These are phyloP conservation scores for Aspergillus sp. DNA, from an alignment of 2,329 filamentous ascomycete species.

Conservation along the genomic window DNA sequence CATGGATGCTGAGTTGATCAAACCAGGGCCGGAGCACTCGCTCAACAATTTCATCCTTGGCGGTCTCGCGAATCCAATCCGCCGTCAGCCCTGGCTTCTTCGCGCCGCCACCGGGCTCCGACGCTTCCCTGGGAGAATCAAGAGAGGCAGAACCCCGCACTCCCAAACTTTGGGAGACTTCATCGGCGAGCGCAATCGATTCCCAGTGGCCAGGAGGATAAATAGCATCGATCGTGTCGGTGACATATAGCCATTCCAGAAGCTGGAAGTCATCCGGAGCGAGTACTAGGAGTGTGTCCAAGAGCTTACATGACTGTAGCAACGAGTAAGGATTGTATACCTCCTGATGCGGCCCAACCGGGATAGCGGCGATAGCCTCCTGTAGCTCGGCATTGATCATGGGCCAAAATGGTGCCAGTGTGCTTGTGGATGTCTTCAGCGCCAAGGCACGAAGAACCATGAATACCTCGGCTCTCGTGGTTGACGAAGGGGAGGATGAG, in stretches of 20 bases:
- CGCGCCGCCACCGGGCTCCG: conserved; percentile 28
- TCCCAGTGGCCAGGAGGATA: conserved; percentile 72
- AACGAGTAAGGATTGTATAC: conserved; percentile 75
- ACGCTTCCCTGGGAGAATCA: conserved; percentile 24
- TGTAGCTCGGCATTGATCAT: conserved; percentile 84
- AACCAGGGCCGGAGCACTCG: conserved; percentile 86
- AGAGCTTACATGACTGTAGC: conserved; percentile 88
- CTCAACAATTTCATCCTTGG: conserved; percentile 64
- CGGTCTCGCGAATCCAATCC: conserved; percentile 52
- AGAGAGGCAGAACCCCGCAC: conserved; percentile 35
- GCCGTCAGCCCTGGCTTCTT: conserved; percentile 44
- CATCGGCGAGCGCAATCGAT: conserved; percentile 76
- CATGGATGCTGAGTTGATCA: conserved; percentile 84
- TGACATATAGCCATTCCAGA: conserved; percentile 97
- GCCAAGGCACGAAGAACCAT: conserved; percentile 81
- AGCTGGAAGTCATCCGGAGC: conserved; percentile 95
- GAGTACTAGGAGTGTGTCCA: conserved; percentile 82
- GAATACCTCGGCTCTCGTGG: conserved; percentile 84
- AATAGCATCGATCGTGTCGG: conserved; percentile 93
- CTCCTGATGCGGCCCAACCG: conserved; percentile 68
- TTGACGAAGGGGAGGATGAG: conserved; percentile 87
- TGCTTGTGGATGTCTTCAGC: conserved; percentile 73
- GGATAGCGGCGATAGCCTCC: conserved; percentile 71
- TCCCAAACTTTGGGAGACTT: conserved; percentile 74
- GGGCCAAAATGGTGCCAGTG: conserved; percentile 85